phyloP scores from a whole-genome alignment of 2,329 filamentous ascomycete genomes.

The Fusarium foetens region DNA sequence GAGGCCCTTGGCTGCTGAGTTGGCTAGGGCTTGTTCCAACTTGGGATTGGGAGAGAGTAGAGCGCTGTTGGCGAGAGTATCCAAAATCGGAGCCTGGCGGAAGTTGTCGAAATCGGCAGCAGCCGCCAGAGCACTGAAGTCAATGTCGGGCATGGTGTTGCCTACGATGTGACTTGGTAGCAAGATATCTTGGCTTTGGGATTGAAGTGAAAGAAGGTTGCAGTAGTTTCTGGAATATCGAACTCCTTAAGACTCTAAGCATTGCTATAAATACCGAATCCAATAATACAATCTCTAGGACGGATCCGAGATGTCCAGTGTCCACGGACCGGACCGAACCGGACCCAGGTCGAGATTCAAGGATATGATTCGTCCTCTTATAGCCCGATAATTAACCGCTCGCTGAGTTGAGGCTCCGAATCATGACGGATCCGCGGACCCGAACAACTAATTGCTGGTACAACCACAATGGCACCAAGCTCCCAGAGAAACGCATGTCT shows the following conservation, averaged over 20 bases:
- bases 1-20: conserved; percentile 48
- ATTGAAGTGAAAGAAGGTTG: no score
- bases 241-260: no score
- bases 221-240: no score
- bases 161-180: neutral
- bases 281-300: accelerated
- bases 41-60: neutral
- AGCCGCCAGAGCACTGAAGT: neutral
- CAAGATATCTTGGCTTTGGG: no score
- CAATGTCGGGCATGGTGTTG: neutral
- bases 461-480: neutral
- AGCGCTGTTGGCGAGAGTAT: neutral
- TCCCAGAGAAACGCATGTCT: neutral
- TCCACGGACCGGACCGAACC: neutral
- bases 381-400: neutral
- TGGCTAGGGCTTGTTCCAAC: conserved; percentile 43
- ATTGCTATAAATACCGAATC: neutral
- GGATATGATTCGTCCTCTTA: accelerated
- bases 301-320: neutral
- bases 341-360: accelerated
- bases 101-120: neutral
- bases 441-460: neutral
- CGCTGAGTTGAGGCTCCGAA: neutral
- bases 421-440: neutral
- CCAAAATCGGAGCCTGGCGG: neutral